Percentiles rank a stretch among this genome's conserved stretches.
phyloP scores from a whole-genome alignment of 208 protist species.

The Trichomonas gallinae region DNA sequence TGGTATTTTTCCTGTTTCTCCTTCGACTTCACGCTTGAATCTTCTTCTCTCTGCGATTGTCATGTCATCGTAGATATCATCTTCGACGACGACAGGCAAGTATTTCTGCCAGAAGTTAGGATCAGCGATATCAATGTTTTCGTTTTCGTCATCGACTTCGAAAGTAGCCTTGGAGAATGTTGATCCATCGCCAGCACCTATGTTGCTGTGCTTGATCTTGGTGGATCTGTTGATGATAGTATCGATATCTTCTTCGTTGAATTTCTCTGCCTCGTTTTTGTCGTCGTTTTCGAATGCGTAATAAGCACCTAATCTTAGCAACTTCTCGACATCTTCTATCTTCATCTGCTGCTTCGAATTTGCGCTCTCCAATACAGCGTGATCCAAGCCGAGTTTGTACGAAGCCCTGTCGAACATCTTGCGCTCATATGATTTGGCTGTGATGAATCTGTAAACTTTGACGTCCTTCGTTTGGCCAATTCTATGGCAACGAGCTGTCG shows the following conservation, averaged over 20 bases:
- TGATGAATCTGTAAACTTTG: constrained; percentile 66
- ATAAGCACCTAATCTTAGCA: constrained; percentile 33
- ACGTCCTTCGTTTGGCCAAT: constrained; percentile 76
- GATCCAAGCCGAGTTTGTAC: constrained; percentile 58
- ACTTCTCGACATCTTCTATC: constrained; percentile 23
- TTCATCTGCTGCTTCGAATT: background rate
- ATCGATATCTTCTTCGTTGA: constrained; percentile 21
- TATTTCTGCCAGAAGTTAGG: constrained; percentile 26
- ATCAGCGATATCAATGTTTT: constrained; percentile 4
- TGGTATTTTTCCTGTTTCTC: background rate
- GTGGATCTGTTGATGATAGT: background rate
- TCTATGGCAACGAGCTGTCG: constrained; percentile 70
- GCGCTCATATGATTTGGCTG: constrained; percentile 58
- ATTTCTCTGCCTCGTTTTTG: background rate
- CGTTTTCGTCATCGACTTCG: background rate
- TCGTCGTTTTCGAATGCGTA: constrained; percentile 29
- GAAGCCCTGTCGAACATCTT: constrained; percentile 63
- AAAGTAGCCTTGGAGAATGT: constrained; percentile 20
- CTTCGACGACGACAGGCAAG: background rate
- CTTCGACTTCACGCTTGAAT: background rate
- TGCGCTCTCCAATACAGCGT: constrained; percentile 27
- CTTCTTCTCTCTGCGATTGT: background rate
- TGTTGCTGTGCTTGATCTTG: background rate
- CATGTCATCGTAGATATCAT: background rate
- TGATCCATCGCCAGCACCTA: background rate